Conservation (phyloP, 306 rosid species). For the Begonia fuchsioides region DNA sequence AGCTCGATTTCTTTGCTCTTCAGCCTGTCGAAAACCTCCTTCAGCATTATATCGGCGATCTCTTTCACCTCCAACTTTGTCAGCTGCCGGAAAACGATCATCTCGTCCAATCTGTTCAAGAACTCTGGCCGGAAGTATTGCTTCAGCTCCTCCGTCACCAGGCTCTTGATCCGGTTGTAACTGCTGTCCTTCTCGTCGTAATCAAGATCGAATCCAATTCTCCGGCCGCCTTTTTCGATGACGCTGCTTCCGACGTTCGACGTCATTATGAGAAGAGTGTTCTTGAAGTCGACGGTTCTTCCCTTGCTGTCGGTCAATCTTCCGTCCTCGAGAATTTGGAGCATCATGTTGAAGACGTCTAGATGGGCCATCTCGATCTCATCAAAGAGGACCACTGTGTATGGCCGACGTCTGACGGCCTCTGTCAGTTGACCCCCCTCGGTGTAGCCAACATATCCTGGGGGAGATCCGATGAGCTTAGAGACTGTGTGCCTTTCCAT, state of each 20-base stretch:
- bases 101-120: conserved; percentile 85
- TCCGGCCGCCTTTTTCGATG: neutral
- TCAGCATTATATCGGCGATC: conserved; percentile 46
- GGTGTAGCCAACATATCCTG: conserved; percentile 3
- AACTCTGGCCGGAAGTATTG: conserved; percentile 83
- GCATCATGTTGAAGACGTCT: conserved; percentile 2
- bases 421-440: conserved; percentile 8
- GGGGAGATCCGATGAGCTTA: neutral
- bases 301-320: conserved; percentile 6
- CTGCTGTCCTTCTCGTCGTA: conserved; percentile 39
- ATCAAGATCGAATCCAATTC: neutral
- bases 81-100: conserved; percentile 68
- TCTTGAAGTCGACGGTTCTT: conserved; percentile 2
- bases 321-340: conserved; percentile 7
- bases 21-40: conserved; percentile 56
- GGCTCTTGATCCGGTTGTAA: conserved; percentile 51
- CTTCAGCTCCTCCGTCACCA: conserved; percentile 66
- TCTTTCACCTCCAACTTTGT: conserved; percentile 62
- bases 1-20: conserved; percentile 36
- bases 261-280: conserved; percentile 5
- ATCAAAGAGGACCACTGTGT: conserved; percentile 1
- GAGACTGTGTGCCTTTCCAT: conserved; percentile 5
- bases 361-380: conserved; percentile 2
- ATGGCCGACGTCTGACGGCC: neutral
- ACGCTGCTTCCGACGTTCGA: conserved; percentile 2